A percentile compares a stretch with the other conserved stretches of the same genome.
phyloP scores from a whole-genome alignment of 805 yeast genomes.

The Saccharomyces eubayanus region DNA sequence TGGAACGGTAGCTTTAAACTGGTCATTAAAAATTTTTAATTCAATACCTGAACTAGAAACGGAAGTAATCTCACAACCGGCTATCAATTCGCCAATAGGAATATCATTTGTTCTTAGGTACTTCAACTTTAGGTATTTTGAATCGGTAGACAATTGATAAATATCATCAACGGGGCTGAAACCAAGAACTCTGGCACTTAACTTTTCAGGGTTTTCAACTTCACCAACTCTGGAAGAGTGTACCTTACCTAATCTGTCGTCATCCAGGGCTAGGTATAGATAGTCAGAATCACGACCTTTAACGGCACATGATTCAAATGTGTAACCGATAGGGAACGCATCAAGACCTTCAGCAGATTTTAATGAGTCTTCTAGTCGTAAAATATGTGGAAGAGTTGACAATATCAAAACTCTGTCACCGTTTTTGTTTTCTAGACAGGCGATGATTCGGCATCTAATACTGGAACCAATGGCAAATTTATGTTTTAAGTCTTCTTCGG shows the following conservation, averaged over 20 bases:
- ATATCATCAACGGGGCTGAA: constrained; percentile 58
- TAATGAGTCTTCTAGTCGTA: constrained; percentile 21
- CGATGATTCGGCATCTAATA: constrained; percentile 63
- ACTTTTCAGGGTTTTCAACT: constrained; percentile 48
- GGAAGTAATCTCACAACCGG: constrained; percentile 47
- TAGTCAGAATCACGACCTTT: constrained; percentile 51
- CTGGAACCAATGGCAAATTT: constrained; percentile 60
- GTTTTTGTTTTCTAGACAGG: constrained; percentile 44
- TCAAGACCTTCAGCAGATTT: constrained; percentile 36
- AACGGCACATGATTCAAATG: constrained; percentile 44
- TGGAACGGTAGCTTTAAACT: constrained; percentile 69
- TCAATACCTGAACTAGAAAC: constrained; percentile 58
- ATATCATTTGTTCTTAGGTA: constrained; percentile 66
- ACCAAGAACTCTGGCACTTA: constrained; percentile 75
- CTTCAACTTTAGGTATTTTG: constrained; percentile 51
- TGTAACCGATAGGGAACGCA: constrained; percentile 75
- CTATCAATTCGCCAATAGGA: constrained; percentile 60
- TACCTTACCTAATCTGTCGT: constrained; percentile 56
- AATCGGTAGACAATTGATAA: constrained; percentile 61
- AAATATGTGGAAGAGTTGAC: constrained; percentile 52
- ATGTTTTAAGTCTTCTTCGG: constrained; percentile 44
- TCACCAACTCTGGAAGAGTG: constrained; percentile 64
- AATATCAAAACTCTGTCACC: constrained; percentile 49
- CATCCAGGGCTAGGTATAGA: constrained; percentile 50
- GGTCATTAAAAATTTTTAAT: constrained; percentile 51